Conservation (phyloP, 805 yeast genomes). For the Candida palmyrensis region DNA sequence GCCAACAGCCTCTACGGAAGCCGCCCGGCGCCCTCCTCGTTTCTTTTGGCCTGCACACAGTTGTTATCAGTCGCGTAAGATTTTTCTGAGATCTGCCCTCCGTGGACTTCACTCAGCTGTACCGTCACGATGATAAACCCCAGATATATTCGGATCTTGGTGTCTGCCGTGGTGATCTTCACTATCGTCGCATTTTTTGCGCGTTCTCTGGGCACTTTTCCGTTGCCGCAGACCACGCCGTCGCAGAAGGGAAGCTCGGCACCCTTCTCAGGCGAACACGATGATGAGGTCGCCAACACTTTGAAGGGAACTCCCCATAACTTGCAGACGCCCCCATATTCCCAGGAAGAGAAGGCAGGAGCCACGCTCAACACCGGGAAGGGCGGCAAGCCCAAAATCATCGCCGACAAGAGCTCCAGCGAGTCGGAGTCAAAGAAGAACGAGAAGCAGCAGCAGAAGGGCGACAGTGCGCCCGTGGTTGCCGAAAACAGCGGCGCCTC, state of each 20-base stretch:
- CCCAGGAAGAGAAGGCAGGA: slow-evolving; percentile 11
- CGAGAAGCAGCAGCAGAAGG: slow-evolving; percentile 3
- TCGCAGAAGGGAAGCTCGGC: slow-evolving; percentile 24
- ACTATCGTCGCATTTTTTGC: slow-evolving; percentile 47
- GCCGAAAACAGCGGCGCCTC: slow-evolving; percentile 4
- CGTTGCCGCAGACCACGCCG: slow-evolving; percentile 24
- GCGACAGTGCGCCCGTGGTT: neutral
- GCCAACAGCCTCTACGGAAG: too few relatives aligned
- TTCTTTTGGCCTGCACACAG: too few relatives aligned
- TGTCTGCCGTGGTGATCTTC: slow-evolving; percentile 48
- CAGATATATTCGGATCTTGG: slow-evolving; percentile 48
- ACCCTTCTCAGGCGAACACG: slow-evolving; percentile 16
- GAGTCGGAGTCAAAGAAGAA: slow-evolving; percentile 1
- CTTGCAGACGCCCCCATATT: slow-evolving; percentile 33
- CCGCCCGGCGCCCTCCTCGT: too few relatives aligned
- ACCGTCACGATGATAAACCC: slow-evolving; percentile 32
- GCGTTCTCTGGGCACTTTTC: slow-evolving; percentile 36
- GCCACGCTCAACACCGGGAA: slow-evolving; percentile 13
- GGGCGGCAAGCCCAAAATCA: slow-evolving; percentile 12
- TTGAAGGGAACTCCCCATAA: slow-evolving; percentile 30
- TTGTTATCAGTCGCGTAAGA: too few relatives aligned
- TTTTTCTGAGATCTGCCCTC: too few relatives aligned
- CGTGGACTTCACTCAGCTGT: too few relatives aligned
- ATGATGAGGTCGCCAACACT: slow-evolving; percentile 18
- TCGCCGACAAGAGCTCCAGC: slow-evolving; percentile 19